A percentile compares a stretch with the other conserved stretches of the same genome.
Evolutionary conservation across 768 basidiomycete species (phyloP).

Genomic region (Leccinum uliginosum): DNA sequence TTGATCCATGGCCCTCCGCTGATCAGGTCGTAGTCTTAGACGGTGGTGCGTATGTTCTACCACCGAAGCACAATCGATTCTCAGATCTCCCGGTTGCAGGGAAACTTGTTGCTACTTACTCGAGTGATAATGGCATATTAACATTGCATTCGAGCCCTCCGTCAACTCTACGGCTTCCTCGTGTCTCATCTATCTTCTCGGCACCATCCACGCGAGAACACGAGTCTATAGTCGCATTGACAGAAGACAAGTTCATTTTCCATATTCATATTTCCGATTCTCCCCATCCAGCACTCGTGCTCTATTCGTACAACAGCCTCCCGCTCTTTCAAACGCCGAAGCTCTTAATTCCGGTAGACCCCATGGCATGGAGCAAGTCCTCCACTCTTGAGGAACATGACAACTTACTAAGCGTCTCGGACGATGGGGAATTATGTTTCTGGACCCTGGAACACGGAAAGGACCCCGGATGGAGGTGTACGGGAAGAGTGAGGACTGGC

Average conservation of each 20-base stretch:
- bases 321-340: slow-evolving; percentile 46
- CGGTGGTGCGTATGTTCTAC: slow-evolving; percentile 41
- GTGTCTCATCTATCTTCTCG: slow-evolving; percentile 59
- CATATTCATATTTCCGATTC: slow-evolving; percentile 44
- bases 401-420: slow-evolving; percentile 73
- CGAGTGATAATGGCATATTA: slow-evolving; percentile 40
- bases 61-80: background rate
- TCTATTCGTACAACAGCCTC: slow-evolving; percentile 48
- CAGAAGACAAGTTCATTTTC: slow-evolving; percentile 54
- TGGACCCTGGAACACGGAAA: slow-evolving; percentile 63
- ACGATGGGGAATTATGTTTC: slow-evolving; percentile 76
- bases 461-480: slow-evolving; percentile 52
- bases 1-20: slow-evolving; percentile 49
- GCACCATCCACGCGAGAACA: slow-evolving; percentile 49
- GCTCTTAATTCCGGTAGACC: slow-evolving; percentile 75
- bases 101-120: slow-evolving; percentile 54
- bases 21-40: slow-evolving; percentile 71
- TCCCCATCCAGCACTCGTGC: slow-evolving; percentile 35
- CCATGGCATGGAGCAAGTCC: slow-evolving; percentile 74
- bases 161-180: slow-evolving; percentile 41
- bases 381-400: slow-evolving; percentile 55
- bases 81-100: slow-evolving; percentile 35
- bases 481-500: slow-evolving; percentile 71
- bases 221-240: slow-evolving; percentile 64
- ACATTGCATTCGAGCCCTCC: slow-evolving; percentile 52